These are phyloP conservation scores for Clonostachys rhizophaga DNA, from an alignment of 2,329 filamentous ascomycete species.

Conservation along the genomic window DNA sequence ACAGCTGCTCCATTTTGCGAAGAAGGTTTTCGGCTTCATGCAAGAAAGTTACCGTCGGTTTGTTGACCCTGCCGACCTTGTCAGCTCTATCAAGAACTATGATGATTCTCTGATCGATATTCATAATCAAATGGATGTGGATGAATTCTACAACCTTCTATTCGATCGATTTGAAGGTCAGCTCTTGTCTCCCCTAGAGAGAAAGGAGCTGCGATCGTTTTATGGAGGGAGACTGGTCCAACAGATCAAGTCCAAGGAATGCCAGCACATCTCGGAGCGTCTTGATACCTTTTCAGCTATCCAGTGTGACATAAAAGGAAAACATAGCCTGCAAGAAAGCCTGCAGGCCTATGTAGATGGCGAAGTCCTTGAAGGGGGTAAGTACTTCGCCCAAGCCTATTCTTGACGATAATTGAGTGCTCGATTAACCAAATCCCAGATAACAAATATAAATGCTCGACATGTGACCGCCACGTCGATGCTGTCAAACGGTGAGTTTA, in stretches of 20 bases:
- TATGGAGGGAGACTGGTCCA: constrained; percentile 91
- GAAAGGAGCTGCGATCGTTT: constrained; percentile 71
- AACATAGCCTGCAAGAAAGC: constrained; percentile 77
- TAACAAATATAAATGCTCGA: constrained; percentile 97
- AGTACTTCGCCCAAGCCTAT: constrained; percentile 11
- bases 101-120: constrained; percentile 82
- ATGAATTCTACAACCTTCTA: constrained; percentile 93
- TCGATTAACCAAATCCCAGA: constrained; percentile 43
- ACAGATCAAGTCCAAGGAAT: constrained; percentile 94
- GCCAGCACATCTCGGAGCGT: constrained; percentile 85
- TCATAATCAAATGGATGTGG: constrained; percentile 92
- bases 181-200: constrained; percentile 62
- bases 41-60: constrained; percentile 74
- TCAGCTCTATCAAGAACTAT: constrained; percentile 74
- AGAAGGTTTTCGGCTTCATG: constrained; percentile 78
- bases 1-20: constrained; percentile 69
- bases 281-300: constrained; percentile 91
- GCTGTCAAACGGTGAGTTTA: constrained; percentile 72
- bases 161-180: constrained; percentile 90
- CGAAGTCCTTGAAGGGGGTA: constrained; percentile 89
- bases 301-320: constrained; percentile 94
- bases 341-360: constrained; percentile 93
- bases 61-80: constrained; percentile 69
- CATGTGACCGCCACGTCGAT: constrained; percentile 83
- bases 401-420: background rate